Evolutionary conservation across 495 filamentous ascomycete species (phyloP).

Genomic region (Talaromyces borbonicus): DNA sequence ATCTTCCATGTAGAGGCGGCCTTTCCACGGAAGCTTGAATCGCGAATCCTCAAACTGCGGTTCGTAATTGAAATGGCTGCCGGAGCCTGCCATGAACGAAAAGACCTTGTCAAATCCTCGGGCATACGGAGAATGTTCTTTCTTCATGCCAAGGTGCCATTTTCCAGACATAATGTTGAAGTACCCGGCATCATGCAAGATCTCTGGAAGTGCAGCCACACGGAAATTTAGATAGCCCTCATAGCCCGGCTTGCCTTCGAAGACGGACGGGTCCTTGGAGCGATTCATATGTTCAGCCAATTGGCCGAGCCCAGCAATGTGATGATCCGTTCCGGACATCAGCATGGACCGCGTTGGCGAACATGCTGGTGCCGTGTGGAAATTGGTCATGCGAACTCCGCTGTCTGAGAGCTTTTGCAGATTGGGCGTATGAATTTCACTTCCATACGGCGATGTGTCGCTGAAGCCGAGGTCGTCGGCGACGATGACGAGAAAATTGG

Average conservation of each 20-base stretch:
- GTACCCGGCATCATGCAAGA: constrained; percentile 53
- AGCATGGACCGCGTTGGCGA: constrained; percentile 55
- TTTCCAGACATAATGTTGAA: constrained; percentile 60
- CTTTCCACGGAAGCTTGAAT: no score
- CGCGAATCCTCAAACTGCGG: no score
- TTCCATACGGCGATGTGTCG: constrained; percentile 51
- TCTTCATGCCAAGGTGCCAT: constrained; percentile 40
- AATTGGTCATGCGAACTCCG: constrained; percentile 51
- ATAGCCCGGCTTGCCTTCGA: constrained; percentile 50
- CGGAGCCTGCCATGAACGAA: no score
- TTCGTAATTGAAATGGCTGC: no score
- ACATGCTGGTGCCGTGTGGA: constrained; percentile 55
- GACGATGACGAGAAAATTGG: constrained; percentile 54
- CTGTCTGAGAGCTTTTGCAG: constrained; percentile 45
- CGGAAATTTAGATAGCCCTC: constrained; percentile 56
- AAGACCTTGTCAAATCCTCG: no score
- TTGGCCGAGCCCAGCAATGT: constrained; percentile 31
- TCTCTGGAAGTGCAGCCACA: constrained; percentile 51
- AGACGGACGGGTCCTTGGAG: constrained; percentile 33
- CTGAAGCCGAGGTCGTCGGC: constrained; percentile 57
- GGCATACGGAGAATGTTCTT: constrained; percentile 17
- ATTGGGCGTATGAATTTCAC: constrained; percentile 54
- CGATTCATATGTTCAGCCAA: constrained; percentile 32
- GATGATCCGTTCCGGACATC: constrained; percentile 38
- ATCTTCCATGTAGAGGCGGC: no score